phyloP scores from a whole-genome alignment of 2,329 filamentous ascomycete species.

The Xylariaceae sp. region DNA sequence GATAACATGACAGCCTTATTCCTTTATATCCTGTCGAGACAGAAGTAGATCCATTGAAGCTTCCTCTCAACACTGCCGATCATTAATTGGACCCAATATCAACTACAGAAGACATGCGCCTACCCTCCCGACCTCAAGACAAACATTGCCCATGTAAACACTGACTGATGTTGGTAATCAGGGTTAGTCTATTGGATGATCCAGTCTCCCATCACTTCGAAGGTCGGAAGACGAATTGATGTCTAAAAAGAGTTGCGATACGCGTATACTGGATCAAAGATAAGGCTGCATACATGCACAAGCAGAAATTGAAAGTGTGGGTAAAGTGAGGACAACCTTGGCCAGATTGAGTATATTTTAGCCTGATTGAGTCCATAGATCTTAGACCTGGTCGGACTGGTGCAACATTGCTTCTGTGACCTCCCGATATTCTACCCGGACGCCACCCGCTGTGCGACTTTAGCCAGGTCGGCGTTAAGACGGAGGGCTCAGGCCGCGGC shows the following conservation, averaged over 20 bases:
- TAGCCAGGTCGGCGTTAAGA: constrained; percentile 11
- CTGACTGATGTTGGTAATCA: constrained; percentile 12
- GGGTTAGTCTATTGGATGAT: constrained; percentile 4
- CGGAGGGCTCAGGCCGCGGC: constrained; percentile 1
- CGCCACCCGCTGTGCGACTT: constrained; percentile 14
- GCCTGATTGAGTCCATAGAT: constrained; percentile 13
- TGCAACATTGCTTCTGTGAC: background rate
- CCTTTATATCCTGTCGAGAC: background rate
- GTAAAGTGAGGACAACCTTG: background rate
- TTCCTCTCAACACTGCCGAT: background rate
- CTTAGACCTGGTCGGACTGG: constrained; percentile 7
- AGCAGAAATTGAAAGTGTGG: background rate
- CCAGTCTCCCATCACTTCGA: background rate
- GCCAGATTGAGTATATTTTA: constrained; percentile 12
- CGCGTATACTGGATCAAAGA: background rate
- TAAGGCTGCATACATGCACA: background rate
- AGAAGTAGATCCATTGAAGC: background rate
- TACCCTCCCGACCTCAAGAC: background rate
- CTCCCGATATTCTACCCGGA: constrained; percentile 10
- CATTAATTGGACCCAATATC: background rate
- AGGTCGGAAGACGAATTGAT: background rate
- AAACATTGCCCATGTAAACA: constrained; percentile 2
- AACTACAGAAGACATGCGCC: background rate
- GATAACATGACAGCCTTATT: background rate
- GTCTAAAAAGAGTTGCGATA: background rate